Percentiles rank a stretch among this genome's conserved stretches.
Conservation (phyloP, 306 rosid genomes). For the Pachyrhizus erosus region DNA sequence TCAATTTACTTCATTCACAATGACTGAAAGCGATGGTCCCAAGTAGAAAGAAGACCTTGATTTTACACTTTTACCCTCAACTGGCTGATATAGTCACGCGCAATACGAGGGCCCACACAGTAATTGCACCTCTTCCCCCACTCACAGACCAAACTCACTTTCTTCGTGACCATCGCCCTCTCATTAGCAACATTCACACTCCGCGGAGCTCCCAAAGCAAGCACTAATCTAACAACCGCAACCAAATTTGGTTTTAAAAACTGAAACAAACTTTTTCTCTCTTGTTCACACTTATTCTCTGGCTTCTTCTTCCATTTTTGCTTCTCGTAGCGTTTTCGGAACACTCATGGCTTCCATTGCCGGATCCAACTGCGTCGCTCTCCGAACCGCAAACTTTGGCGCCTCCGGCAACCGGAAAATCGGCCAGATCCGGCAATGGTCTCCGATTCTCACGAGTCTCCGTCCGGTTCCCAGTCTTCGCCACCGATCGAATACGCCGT, state of each 20-base stretch:
- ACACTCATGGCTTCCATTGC: slow-evolving; percentile 72
- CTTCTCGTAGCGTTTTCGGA: slow-evolving; percentile 42
- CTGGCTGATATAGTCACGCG: not conserved
- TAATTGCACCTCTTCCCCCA: not conserved
- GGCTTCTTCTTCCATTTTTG: slow-evolving; percentile 43
- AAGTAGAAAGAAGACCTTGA: not conserved
- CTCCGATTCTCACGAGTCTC: slow-evolving; percentile 51
- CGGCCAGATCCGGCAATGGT: slow-evolving; percentile 58
- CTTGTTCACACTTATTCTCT: slow-evolving; percentile 44
- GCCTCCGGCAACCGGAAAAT: slow-evolving; percentile 42
- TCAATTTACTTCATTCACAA: not conserved
- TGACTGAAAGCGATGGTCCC: not conserved
- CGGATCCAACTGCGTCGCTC: slow-evolving; percentile 64
- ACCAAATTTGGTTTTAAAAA: slow-evolving; percentile 25
- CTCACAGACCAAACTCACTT: not conserved
- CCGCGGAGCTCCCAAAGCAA: slow-evolving; percentile 67
- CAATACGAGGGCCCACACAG: not conserved
- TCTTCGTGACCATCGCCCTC: slow-evolving; percentile 63
- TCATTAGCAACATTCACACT: not conserved
- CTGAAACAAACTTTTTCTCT: not conserved
- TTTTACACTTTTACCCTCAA: slow-evolving; percentile 12
- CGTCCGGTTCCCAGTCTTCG: slow-evolving; percentile 46
- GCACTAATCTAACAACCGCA: slow-evolving; percentile 30
- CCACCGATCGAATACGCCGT: slow-evolving; percentile 56
- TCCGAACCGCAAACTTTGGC: slow-evolving; percentile 46